Evolutionary conservation across 257 asterid species (phyloP).

Genomic region (Marsdenia floribunda): DNA sequence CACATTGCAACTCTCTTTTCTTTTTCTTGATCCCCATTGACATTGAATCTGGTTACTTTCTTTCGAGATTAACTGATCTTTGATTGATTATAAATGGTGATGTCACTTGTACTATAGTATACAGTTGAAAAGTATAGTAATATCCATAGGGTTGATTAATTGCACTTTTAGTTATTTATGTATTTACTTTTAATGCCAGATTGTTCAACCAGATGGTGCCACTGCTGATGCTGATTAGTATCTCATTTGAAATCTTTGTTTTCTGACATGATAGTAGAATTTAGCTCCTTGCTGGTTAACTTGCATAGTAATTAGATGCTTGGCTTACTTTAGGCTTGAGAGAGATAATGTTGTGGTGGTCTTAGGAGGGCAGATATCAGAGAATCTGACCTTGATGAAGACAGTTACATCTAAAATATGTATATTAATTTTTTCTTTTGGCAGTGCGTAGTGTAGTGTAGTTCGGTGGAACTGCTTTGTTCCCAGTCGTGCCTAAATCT

Average conservation of each 20-base stretch:
- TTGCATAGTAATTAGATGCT: not conserved
- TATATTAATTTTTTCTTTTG: not conserved
- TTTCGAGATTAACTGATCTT: not conserved
- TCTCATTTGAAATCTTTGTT: not conserved
- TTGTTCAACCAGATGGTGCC: slow-evolving; percentile 56
- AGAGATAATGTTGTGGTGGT: not conserved
- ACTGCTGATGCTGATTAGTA: slow-evolving; percentile 36
- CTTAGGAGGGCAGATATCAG: not conserved
- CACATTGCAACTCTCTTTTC: not conserved
- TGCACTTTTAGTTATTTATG: slow-evolving; percentile 3
- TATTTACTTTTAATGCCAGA: slow-evolving; percentile 38
- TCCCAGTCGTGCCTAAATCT: not conserved
- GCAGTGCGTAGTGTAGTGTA: not conserved
- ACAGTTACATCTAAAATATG: not conserved
- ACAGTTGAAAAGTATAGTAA: not conserved
- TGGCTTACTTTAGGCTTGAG: not conserved
- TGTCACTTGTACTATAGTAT: not conserved
- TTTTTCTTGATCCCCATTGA: not conserved
- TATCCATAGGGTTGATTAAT: not conserved
- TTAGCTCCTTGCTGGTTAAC: not conserved
- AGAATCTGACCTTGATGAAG: not conserved
- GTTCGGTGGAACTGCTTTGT: not conserved
- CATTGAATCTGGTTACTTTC: not conserved
- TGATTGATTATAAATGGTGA: not conserved
- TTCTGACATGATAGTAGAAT: not conserved